Evolutionary conservation across 2,329 filamentous ascomycete genomes (phyloP), one percentile per base, ranked within the genome.

Genomic region (Cordyceps cateniannulata): DNA sequence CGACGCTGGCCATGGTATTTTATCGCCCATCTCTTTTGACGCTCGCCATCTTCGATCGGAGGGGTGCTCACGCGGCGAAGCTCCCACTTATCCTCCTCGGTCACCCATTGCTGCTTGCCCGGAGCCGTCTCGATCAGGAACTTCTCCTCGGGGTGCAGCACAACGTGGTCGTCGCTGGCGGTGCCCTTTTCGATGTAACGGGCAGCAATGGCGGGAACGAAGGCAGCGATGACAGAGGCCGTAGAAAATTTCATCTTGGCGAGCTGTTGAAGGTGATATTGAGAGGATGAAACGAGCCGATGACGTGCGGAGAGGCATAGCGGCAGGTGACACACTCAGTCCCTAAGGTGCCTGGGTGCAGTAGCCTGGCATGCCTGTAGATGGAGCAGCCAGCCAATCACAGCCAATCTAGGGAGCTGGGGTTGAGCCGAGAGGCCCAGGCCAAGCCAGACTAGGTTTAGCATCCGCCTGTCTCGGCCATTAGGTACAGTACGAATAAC

Each of bases 1-100:
- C 32, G 5, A 35, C 14, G 8, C 32, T 35, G 32, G 9, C 4
- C 8, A 9, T 12, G 10, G 10, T 12, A 12, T 12, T 35, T 14
- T 12, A 35, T 12, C 10, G 9, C 14, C n/a, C n/a, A n/a, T 35
- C 7, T 35, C 32, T 35, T 35, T 35, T 35, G 32, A 12, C 10
- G 10, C 32, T 9, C 10, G 10, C 3, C 3, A 47, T 35, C 8
- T 35, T 35, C 2, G 9, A 35, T 35, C 32, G 10, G 24, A 3
- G 24, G 24, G 24, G 8, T 42, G 76, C 85, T 62, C 82, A 96
- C 92, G 67, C 91, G 82, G 70, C 89, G 87, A 65, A 98, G 78
- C 73, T 88, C 86, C 92, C 93, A 97, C 76, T 98, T 99, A 77
- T 97, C 87, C 40, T 96, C 90, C 69, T 98, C 93, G 0, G 91